Evolutionary conservation across 306 rosid genomes (phyloP).

Genomic region (Castanea sativa): DNA sequence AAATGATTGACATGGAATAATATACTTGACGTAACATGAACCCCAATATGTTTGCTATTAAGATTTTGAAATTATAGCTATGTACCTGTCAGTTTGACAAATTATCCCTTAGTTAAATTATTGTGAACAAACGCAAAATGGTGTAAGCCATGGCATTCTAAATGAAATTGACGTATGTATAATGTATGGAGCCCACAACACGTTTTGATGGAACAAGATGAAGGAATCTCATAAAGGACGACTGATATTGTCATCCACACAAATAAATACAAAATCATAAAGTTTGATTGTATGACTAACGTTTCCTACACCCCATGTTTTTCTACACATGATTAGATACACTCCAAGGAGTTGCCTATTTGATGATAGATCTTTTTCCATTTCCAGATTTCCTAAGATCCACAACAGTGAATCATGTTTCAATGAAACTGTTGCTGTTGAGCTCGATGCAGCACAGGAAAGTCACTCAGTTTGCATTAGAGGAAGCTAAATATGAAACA

Average conservation of each 20-base stretch:
- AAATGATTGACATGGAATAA: not conserved
- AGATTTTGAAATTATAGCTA: not conserved
- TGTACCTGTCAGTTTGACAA: not conserved
- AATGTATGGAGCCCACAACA: constrained; percentile 19
- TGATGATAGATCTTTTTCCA: not conserved
- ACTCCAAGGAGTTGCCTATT: not conserved
- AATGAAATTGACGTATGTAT: not conserved
- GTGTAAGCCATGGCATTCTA: constrained; percentile 12
- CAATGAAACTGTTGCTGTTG: no score
- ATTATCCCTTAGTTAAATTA: not conserved
- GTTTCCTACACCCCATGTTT: not conserved
- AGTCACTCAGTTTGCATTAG: no score
- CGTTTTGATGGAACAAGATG: not conserved
- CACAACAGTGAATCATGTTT: no score
- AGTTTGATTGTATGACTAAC: constrained; percentile 14
- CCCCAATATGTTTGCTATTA: not conserved
- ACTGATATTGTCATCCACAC: constrained; percentile 7
- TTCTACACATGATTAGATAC: not conserved
- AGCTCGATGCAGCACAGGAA: no score
- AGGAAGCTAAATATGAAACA: no score
- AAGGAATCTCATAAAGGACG: not conserved
- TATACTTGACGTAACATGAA: not conserved
- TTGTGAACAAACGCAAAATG: constrained; percentile 10
- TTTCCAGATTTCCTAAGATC: no score
- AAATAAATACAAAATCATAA: not conserved